Evolutionary conservation across 2,329 filamentous ascomycete genomes (phyloP).

Genomic region (Fusarium nelsonii): DNA sequence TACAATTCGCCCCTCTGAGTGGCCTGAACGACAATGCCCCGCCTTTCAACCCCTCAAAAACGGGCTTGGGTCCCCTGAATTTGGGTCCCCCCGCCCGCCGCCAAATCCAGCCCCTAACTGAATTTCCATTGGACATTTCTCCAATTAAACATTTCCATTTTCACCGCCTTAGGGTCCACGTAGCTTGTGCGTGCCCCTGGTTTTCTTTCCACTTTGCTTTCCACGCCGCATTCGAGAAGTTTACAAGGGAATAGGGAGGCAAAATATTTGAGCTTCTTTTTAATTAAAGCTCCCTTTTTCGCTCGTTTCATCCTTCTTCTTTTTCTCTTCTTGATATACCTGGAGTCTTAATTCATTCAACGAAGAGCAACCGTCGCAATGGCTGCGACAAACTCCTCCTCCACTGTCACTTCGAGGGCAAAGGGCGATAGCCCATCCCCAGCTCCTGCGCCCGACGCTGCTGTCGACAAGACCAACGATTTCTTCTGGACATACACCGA

Average conservation of each 20-base stretch:
- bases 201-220: not conserved
- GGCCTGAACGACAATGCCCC: conserved; percentile 30
- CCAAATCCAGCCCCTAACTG: conserved; percentile 39
- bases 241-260: conserved; percentile 22
- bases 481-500: conserved; percentile 99
- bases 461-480: conserved; percentile 54
- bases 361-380: conserved; percentile 28
- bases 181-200: conserved; percentile 27
- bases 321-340: not conserved
- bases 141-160: conserved; percentile 34
- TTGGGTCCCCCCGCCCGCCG: not conserved
- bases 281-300: conserved; percentile 7
- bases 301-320: conserved; percentile 1
- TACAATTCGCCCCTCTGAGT: conserved; percentile 35
- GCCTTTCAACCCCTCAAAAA: conserved; percentile 44
- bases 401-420: conserved; percentile 53
- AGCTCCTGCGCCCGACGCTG: conserved; percentile 28
- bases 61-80: conserved; percentile 37
- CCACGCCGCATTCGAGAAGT: conserved; percentile 19
- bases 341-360: not conserved
- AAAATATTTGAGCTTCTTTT: conserved; percentile 40
- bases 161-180: conserved; percentile 47
- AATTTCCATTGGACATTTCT: conserved; percentile 11
- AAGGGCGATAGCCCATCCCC: conserved; percentile 42
- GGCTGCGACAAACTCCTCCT: conserved; percentile 49